phyloP scores from a whole-genome alignment of 2,329 filamentous ascomycete genomes.

The Talaromyces amestolkiae region DNA sequence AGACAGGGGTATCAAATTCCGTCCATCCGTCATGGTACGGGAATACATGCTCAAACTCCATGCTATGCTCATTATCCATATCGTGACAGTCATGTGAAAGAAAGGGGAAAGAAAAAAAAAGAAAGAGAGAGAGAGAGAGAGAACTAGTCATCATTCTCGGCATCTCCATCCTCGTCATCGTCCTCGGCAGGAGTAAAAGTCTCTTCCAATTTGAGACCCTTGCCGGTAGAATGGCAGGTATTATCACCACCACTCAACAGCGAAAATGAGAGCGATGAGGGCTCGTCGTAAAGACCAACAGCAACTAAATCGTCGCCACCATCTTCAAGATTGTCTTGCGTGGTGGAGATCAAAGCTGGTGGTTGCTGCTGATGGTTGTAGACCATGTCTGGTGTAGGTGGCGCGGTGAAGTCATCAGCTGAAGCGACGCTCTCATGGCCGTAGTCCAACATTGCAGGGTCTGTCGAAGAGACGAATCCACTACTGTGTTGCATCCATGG shows the following conservation, averaged over 20 bases:
- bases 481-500: conserved; percentile 13
- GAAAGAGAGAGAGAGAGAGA: no score
- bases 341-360: background rate
- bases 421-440: conserved; percentile 37
- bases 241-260: conserved; percentile 53
- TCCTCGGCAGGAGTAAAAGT: conserved; percentile 67
- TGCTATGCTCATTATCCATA: conserved; percentile 24
- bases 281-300: conserved; percentile 76
- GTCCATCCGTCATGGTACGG: background rate
- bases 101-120: conserved; percentile 2
- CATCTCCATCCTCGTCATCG: conserved; percentile 58
- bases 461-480: conserved; percentile 23
- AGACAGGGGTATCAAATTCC: conserved; percentile 7
- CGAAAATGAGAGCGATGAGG: conserved; percentile 57
- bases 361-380: conserved; percentile 42
- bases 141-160: conserved; percentile 26
- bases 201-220: conserved; percentile 77
- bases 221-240: conserved; percentile 51
- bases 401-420: conserved; percentile 34
- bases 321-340: conserved; percentile 41
- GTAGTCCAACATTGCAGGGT: conserved; percentile 29
- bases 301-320: conserved; percentile 74
- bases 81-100: conserved; percentile 23
- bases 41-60: conserved; percentile 22
- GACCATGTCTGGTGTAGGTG: conserved; percentile 38